These are phyloP conservation scores for Rhynchospora breviuscula DNA, from an alignment of 176 grass and related monocot genomes.

Conservation along the genomic window DNA sequence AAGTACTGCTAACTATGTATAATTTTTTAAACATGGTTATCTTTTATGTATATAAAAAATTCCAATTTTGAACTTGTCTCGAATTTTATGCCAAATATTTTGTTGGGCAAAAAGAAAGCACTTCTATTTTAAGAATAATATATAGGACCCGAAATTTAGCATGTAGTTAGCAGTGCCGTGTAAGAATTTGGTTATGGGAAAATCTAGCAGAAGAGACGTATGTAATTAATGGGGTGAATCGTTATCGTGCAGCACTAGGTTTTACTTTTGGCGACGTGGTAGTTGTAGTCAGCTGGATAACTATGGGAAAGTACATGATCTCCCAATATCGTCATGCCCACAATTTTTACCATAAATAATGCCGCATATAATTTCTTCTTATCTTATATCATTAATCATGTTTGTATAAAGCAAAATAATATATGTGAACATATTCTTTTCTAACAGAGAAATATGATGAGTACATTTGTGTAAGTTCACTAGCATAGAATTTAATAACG, in stretches of 20 bases:
- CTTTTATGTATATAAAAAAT: too few species aligned
- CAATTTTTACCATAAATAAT: neutral
- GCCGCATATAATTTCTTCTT: neutral
- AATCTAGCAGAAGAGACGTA: neutral
- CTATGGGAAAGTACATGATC: neutral
- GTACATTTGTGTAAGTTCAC: too few species aligned
- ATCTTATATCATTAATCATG: too few species aligned
- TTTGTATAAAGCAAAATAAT: too few species aligned
- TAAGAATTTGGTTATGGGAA: neutral
- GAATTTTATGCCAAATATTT: too few species aligned
- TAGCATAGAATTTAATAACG: too few species aligned
- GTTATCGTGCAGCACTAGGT: slow-evolving; percentile 5
- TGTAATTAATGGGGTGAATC: neutral
- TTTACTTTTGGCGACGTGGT: neutral
- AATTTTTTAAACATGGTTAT: too few species aligned
- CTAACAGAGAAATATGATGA: too few species aligned
- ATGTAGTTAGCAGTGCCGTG: neutral
- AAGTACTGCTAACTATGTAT: too few species aligned
- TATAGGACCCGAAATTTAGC: neutral
- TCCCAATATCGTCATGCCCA: neutral
- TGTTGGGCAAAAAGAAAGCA: too few species aligned
- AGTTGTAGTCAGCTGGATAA: neutral
- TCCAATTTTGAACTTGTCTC: too few species aligned
- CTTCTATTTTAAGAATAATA: neutral
- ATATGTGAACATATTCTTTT: too few species aligned